Base-by-base conservation (phyloP, 371 early-diverging fungal species). In the Syncephalastrum monosporum region DNA sequence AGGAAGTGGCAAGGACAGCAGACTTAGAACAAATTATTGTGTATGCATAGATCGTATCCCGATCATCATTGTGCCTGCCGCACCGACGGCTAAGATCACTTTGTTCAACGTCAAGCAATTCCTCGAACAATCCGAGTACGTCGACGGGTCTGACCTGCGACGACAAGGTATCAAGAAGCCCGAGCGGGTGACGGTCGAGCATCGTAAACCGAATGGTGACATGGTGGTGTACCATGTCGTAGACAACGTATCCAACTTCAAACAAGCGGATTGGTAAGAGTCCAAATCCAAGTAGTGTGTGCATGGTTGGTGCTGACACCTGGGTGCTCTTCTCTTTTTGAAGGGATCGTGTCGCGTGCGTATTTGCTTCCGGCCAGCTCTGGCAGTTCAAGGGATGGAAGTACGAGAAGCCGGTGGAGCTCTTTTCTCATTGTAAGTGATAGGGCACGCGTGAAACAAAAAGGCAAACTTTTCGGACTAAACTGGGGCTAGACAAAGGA, bases 301-400 rank as follows among this genome's bases (percentile, higher is more conserved):
- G 21, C 5, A 12, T 10, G n/a, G n/a, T n/a, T n/a, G n/a, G 16
- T 53, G 42, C 38, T 45, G 29, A 17, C 4, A 47, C 16, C 21
- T 6, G 6, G 27, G n/a, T 24, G 29, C 45, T 19, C 21, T 52
- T 25, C 14, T 25, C 29, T 23, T 42, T 5, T 10, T 8, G 5
- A 57, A 83, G 86, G 92, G 90, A 92, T 49, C 86, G 90, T 38
- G 88, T 97, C 5, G 91, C 92, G 0, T 93, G 90, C 46, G 94
- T 95, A 15, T 91, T 97, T 67, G 88, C 91, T 14, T 84, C 83
- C 43, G 96, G 96, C 24, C 91, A 90, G 42, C 81, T 82, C 41
- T 97, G 97, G 97, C 96, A 97, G 70, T 94, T 95, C 68, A 91
- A 91, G 61, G 85, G 87, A 21, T 96, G 94, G 94, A 87, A 84